Evolutionary conservation across 192 early-diverging fungal species (phyloP).

Genomic region (Entomortierella beljakovae): DNA sequence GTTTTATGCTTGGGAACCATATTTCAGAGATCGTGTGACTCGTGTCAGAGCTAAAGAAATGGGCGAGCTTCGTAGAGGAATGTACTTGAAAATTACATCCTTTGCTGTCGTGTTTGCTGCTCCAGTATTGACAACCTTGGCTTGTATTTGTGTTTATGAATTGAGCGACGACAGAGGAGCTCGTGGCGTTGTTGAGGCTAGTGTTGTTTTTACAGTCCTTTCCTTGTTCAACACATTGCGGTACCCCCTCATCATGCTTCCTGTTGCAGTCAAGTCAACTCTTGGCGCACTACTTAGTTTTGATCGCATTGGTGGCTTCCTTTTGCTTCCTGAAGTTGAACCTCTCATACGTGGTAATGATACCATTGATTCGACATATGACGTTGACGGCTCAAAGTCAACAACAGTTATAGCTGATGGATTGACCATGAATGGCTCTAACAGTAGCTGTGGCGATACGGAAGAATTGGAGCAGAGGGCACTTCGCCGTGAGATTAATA

Average conservation of each 20-base stretch:
- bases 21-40: conserved; percentile 70
- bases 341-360: conserved; percentile 27
- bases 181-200: conserved; percentile 55
- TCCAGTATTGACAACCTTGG: conserved; percentile 62
- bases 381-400: neutral
- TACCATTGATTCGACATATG: conserved; percentile 42
- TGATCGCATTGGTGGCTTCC: conserved; percentile 68
- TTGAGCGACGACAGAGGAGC: conserved; percentile 54
- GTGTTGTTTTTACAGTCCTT: conserved; percentile 69
- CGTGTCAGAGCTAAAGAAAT: conserved; percentile 70
- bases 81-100: conserved; percentile 67
- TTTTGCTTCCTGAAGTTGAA: conserved; percentile 71
- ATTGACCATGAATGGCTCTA: conserved; percentile 44
- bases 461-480: conserved; percentile 42
- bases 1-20: conserved; percentile 80
- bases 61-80: conserved; percentile 55
- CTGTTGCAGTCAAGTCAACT: conserved; percentile 68
- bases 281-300: conserved; percentile 68
- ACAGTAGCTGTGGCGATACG: conserved; percentile 29
- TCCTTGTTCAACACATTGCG: conserved; percentile 78
- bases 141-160: conserved; percentile 53
- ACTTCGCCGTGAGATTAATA: conserved; percentile 35
- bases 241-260: conserved; percentile 76
- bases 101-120: conserved; percentile 75
- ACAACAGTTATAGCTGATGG: conserved; percentile 32